Base-by-base conservation (phyloP, 2,329 filamentous ascomycete species). In the Scolecobasidium constrictum region DNA sequence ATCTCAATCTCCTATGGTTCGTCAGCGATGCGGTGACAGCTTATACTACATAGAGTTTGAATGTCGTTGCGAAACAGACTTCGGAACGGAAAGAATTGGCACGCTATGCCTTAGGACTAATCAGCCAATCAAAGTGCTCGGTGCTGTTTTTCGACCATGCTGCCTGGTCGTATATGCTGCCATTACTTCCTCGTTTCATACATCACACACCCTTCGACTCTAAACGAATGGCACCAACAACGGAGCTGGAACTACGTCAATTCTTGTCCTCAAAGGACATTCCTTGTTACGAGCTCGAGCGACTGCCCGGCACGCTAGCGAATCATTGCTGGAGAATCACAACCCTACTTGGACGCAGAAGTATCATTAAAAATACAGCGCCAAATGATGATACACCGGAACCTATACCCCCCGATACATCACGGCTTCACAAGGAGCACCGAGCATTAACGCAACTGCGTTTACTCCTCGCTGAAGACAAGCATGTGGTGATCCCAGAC, bases 351-450 rank as follows among this genome's bases (percentile, higher is more conserved):
- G 42, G 49, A 21, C 35, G 43, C 15, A 52, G 49, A 3, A 31
- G 34, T 13, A 53, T 63, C 35, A 54, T 57, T 43, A 63, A 63
- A 44, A 59, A 63, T 37, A 58, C 60, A 17, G 55, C 56, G 4
- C 52, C 53, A 5, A 57, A 56, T 20, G 47, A 60, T 3, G 47
- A 49, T 19, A 47, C 43, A 33, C 54, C 55, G 36, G 47, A 43
- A 2, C 31, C 28, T 22, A 56, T 61, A 22, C 42, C 46, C 3
- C 52, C 62, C 9, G 51, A 55, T 19, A 48, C 50, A 1, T 42
- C 33, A 4, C 53, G 60, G 21, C 61, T 63, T 53, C 50, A 59
- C 43, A 61, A 58, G 34, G 60, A 63, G 41, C 53, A 52, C n/a
- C 48, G 33, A 4, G 48, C 55, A 3, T 44, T 63, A 3, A 12